phyloP scores from a whole-genome alignment of 176 grass and related monocot genomes.

The Elaeis guineensis region DNA sequence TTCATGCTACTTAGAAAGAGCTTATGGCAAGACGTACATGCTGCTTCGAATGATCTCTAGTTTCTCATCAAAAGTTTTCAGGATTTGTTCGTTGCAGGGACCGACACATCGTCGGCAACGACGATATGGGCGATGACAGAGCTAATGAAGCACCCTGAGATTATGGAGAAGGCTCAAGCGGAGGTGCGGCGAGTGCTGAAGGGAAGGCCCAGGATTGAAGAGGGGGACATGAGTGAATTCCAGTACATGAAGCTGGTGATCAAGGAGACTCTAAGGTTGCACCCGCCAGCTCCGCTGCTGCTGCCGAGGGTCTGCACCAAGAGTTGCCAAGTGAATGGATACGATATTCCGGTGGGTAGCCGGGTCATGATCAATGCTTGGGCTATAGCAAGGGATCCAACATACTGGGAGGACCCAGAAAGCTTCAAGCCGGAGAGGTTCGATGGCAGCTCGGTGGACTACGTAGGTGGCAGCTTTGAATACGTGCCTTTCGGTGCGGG shows the following conservation, averaged over 20 bases:
- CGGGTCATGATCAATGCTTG: background rate
- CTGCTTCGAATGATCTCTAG: no score
- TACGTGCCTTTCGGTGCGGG: background rate
- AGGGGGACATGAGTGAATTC: background rate
- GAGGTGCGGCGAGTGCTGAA: background rate
- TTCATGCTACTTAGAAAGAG: no score
- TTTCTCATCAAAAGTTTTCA: background rate
- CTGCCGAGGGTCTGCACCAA: background rate
- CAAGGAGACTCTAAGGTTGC: constrained; percentile 8
- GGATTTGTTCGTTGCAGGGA: constrained; percentile 5
- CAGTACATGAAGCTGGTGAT: background rate
- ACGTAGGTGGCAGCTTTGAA: background rate
- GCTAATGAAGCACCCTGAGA: background rate
- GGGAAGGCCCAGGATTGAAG: background rate
- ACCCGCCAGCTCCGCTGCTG: background rate
- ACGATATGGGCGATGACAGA: constrained; percentile 10
- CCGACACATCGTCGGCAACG: background rate
- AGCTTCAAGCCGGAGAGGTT: constrained; percentile 9
- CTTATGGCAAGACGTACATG: no score
- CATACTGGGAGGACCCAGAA: constrained; percentile 1
- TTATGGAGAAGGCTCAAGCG: constrained; percentile 3
- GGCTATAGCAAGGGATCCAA: background rate
- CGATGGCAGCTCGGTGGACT: background rate
- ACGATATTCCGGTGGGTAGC: background rate
- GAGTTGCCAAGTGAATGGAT: background rate